phyloP scores from a whole-genome alignment of 106 monocot genomes.

The Xerophyta viscosa region DNA sequence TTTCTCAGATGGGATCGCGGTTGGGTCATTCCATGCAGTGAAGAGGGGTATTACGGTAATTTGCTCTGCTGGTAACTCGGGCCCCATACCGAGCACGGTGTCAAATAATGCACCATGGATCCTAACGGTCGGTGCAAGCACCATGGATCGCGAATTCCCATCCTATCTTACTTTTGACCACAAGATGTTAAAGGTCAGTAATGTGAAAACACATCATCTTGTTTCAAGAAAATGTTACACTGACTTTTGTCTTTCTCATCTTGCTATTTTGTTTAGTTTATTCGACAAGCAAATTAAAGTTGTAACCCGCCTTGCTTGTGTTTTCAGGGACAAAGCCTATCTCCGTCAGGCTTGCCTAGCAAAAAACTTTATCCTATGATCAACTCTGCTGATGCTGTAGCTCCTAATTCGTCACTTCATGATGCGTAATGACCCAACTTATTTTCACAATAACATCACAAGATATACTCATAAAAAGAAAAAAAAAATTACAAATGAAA shows the following conservation, averaged over 20 bases:
- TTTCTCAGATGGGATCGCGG: slow-evolving; percentile 19
- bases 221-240: no score
- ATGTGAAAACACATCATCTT: background rate
- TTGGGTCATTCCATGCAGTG: slow-evolving; percentile 59
- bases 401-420: slow-evolving; percentile 11
- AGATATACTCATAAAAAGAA: background rate
- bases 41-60: slow-evolving; percentile 39
- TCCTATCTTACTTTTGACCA: slow-evolving; percentile 22
- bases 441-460: background rate
- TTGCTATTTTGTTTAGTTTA: no score
- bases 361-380: slow-evolving; percentile 41
- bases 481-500: no score
- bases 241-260: no score
- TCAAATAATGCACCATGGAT: slow-evolving; percentile 47
- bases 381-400: slow-evolving; percentile 18
- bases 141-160: slow-evolving; percentile 47
- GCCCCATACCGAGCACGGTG: slow-evolving; percentile 23
- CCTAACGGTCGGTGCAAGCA: slow-evolving; percentile 48
- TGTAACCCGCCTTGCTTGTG: background rate
- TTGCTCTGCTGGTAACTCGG: slow-evolving; percentile 46
- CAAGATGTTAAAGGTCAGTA: slow-evolving; percentile 15
- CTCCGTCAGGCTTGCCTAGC: slow-evolving; percentile 6
- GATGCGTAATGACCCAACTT: slow-evolving; percentile 21
- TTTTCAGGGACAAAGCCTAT: slow-evolving; percentile 46
- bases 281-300: no score